These are phyloP conservation scores for Mycena pura DNA, from an alignment of 768 basidiomycete genomes.

Conservation along the genomic window DNA sequence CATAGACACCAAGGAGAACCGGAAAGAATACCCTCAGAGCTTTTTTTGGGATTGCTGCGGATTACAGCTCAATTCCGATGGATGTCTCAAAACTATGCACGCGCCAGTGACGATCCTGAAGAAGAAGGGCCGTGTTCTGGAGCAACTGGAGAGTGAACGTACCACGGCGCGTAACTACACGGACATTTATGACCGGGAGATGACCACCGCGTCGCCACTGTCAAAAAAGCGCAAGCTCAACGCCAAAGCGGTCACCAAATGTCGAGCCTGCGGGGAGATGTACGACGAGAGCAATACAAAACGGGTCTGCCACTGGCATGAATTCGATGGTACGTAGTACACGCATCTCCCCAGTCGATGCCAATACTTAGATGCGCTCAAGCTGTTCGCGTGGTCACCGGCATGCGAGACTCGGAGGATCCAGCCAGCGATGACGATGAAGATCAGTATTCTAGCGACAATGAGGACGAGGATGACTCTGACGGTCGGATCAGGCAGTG, in stretches of 20 bases:
- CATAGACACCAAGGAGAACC: slow-evolving; percentile 8
- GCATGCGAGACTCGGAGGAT: neutral
- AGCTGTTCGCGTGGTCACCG: slow-evolving; percentile 3
- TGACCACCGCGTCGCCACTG: neutral
- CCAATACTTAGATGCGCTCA: neutral
- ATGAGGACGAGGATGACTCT: neutral
- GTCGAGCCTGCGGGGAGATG: neutral
- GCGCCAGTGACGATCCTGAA: neutral
- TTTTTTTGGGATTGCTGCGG: slow-evolving; percentile 17
- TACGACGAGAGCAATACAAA: neutral
- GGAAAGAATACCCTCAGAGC: neutral
- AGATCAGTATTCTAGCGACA: neutral
- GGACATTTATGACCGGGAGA: neutral
- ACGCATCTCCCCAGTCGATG: neutral
- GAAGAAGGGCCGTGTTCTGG: neutral
- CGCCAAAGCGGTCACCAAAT: neutral
- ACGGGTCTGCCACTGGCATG: slow-evolving; percentile 4
- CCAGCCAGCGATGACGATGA: slow-evolving; percentile 1
- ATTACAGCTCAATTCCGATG: neutral
- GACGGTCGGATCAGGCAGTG: slow-evolving; percentile 1
- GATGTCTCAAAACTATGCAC: neutral
- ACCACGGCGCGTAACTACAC: neutral
- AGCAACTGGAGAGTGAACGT: neutral
- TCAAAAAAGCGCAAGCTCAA: slow-evolving; percentile 11
- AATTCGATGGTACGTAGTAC: neutral